Conservation (phyloP, 2,329 filamentous ascomycete species). For the Ophiostoma pallidulum region DNA sequence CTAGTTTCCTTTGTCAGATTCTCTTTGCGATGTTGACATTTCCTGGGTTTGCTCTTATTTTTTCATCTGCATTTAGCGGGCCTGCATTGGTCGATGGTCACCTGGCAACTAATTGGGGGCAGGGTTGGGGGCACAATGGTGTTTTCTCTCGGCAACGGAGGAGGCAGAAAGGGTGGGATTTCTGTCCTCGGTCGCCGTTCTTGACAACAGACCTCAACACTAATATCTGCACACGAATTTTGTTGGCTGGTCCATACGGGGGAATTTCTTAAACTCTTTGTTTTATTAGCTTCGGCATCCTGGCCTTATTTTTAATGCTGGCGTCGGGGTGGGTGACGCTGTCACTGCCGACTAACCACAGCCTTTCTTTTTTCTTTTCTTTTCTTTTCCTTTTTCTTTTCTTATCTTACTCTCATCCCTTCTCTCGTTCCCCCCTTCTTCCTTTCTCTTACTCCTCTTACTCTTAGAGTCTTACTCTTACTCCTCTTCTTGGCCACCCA, state of each 20-base stretch:
- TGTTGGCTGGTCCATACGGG: conserved; percentile 45
- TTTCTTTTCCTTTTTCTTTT: conserved; percentile 17
- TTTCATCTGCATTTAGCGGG: conserved; percentile 19
- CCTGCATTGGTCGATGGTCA: conserved; percentile 27
- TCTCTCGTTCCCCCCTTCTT: too few species aligned
- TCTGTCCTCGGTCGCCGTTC: neutral
- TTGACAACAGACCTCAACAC: conserved; percentile 24
- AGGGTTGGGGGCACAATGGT: conserved; percentile 28
- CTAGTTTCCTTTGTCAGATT: conserved; percentile 25
- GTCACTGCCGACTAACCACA: conserved; percentile 7
- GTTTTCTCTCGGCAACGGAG: conserved; percentile 21
- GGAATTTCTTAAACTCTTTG: conserved; percentile 29
- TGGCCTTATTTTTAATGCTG: conserved; percentile 28
- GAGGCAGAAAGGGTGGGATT: conserved; percentile 2
- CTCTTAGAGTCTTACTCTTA: conserved; percentile 14
- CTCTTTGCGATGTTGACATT: conserved; percentile 23
- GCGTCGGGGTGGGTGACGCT: conserved; percentile 17
- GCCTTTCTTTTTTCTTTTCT: conserved; percentile 20
- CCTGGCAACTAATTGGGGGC: conserved; percentile 35
- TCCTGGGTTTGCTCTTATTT: conserved; percentile 16
- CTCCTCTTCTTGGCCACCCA: neutral
- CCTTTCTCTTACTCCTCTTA: conserved; percentile 15
- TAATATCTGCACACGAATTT: conserved; percentile 35
- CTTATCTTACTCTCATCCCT: neutral
- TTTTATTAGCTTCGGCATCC: conserved; percentile 38